These are phyloP conservation scores for Diplosphaera chodatii DNA, from an alignment of 139 green algal genomes.

Conservation along the genomic window DNA sequence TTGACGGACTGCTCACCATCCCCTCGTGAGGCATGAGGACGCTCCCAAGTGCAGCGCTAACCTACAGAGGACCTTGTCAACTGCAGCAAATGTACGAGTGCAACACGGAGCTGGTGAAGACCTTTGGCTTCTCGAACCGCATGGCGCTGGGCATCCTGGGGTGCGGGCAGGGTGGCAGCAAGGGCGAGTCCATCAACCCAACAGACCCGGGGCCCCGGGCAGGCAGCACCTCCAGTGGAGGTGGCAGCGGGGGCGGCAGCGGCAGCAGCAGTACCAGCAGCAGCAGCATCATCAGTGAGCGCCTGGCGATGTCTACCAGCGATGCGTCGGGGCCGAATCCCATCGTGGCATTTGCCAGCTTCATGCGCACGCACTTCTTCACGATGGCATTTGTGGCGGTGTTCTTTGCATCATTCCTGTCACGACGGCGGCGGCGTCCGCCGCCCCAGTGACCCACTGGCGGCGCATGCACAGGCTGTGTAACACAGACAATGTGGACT, in stretches of 20 bases:
- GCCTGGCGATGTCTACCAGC: no score
- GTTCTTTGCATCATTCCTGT: not conserved
- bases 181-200: not conserved
- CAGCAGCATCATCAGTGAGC: no score
- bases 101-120: constrained; percentile 1
- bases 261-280: no score
- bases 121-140: not conserved
- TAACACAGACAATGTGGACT: no score
- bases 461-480: no score
- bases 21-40: no score
- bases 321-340: not conserved
- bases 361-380: not conserved
- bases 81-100: not conserved
- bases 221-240: not conserved
- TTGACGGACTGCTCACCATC: no score
- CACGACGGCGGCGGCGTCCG: no score
- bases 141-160: not conserved
- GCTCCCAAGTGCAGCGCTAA: no score
- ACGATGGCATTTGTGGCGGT: not conserved
- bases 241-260: no score
- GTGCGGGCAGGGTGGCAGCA: not conserved
- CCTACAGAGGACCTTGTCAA: no score
- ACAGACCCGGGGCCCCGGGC: not conserved
- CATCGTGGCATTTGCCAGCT: not conserved
- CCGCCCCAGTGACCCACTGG: no score